Evolutionary conservation across 2,329 filamentous ascomycete genomes (phyloP).

Genomic region (Cordyceps militaris): DNA sequence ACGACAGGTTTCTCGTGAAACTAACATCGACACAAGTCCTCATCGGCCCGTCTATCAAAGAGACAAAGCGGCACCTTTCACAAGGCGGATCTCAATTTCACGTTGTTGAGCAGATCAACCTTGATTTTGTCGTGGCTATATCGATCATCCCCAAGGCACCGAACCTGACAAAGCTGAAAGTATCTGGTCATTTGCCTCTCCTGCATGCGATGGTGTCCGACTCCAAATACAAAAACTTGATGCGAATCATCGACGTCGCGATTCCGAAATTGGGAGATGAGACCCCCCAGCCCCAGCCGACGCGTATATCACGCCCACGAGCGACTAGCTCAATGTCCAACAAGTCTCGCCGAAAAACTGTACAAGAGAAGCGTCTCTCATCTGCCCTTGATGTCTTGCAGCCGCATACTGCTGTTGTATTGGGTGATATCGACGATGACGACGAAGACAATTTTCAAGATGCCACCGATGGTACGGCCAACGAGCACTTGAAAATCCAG

Average conservation of each 20-base stretch:
- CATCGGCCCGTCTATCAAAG: conserved; percentile 87
- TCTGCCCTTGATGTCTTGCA: conserved; percentile 68
- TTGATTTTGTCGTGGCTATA: conserved; percentile 92
- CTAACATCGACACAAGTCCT: conserved; percentile 91
- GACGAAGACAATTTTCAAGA: conserved; percentile 63
- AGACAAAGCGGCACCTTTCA: conserved; percentile 75
- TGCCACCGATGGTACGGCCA: conserved; percentile 48
- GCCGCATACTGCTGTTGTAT: conserved; percentile 67
- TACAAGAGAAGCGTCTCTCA: conserved; percentile 51
- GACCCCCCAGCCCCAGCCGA: conserved; percentile 21
- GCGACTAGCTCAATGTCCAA: conserved; percentile 40
- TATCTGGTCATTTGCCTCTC: conserved; percentile 87
- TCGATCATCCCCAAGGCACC: conserved; percentile 96
- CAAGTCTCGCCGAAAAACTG: conserved; percentile 36
- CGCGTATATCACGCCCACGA: conserved; percentile 33
- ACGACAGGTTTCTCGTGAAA: conserved; percentile 92
- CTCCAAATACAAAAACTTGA: conserved; percentile 91
- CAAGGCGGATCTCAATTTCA: conserved; percentile 68
- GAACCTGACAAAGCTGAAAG: conserved; percentile 82
- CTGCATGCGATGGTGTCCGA: conserved; percentile 90
- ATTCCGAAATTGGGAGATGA: conserved; percentile 69
- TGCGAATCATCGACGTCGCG: conserved; percentile 92
- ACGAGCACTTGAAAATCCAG: conserved; percentile 62
- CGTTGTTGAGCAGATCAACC: conserved; percentile 93
- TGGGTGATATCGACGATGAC: conserved; percentile 68